Base-by-base conservation (phyloP, 2,329 filamentous ascomycete species). In the Mollisiaceae sp. region DNA sequence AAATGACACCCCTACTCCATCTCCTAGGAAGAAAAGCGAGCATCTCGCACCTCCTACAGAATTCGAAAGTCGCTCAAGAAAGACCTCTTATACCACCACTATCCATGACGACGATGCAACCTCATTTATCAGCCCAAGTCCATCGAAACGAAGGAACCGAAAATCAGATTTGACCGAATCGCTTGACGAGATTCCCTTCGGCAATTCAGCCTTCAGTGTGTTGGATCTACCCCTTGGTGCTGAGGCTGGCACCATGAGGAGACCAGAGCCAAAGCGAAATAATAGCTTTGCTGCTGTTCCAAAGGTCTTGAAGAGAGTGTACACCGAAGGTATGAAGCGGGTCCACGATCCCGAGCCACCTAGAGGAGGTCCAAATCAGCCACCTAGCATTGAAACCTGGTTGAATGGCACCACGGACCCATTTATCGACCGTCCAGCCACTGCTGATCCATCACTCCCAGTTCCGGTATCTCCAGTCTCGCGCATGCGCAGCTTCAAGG, bases 141-240 rank as follows among this genome's bases (percentile, higher is more conserved):
- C 67, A 12, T 67, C 67, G 4, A 71, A 67, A 62, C 65, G 67
- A 47, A 65, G 63, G 18, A 63, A 66, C 50, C 59, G 68, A 39
- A 75, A 70, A 61, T 71, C 70, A 32, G 66, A 56, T 35, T 71
- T 71, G 24, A 57, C 71, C 14, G 71, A 86, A 68, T 84, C 85
- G 2, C 73, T 89, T 39, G 85, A 85, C 18, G 86, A 89, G 43
- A 85, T 89, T 58, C 86, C 87, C 0, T 84, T 89, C 73, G 87
- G 87, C 6, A 85, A 85, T 68, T 89, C 87, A 20, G 87, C 87
- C n/a, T 89, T 90, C 70, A 89, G 86, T 69, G 86, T 86, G 71
- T 79, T 89, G 8, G 86, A 89, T 61, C 75, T 89, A 1, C 82
- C 86, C 0, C 72, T 83, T 0, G 80, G 81, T 22, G 81, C 81